Base-by-base conservation (phyloP, 176 grass and related monocot genomes). In the Aegilops longissima region DNA sequence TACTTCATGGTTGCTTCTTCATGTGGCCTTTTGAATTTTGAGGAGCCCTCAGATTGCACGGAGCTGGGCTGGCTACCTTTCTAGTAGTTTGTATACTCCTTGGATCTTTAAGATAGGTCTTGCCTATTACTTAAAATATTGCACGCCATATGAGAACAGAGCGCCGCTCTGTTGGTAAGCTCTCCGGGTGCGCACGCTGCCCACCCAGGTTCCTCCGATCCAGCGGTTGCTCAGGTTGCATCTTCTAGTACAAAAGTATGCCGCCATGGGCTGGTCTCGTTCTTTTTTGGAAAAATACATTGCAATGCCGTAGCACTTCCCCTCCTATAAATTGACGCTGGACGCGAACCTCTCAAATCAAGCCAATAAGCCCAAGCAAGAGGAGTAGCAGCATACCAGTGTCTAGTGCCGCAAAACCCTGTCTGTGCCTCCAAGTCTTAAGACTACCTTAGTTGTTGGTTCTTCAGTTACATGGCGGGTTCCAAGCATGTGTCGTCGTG, bases 321-420 rank as follows among this genome's bases (percentile, higher is more conserved):
- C 56, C 59, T 27, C 24, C 84, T 88, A 91, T 91, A 91, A 84
- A 91, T 81, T 44, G 68, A 9, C 18, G n/a, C 33, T 4, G 29
- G 36, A 21, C 20, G 61, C 25, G 63, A 23, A n/a, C 24, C 30
- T 3, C 70, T 44, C 63, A 34, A 12, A 85, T 5, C 51, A 56
- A 82, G 31, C 63, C 6, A 31, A 65, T 5, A 70, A 82, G 9
- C 90, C 45, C 11, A 31, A 21, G 52, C 61, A 61, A 54, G 70
- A 27, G 54, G 9, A 72, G 42, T 0, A 34, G n/a, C 61, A 82
- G 35, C 39, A 82, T 25, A 25, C 27, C 29, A 25, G 45, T 56
- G 69, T 21, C 2, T 2, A 59, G 13, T 77, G 56, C 35, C 0
- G 29, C 51, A 44, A 44, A 36, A 4, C 39, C 12, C 42, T 42